Evolutionary conservation across 1,139 yeast species (phyloP).

Genomic region (Taphrina flavorubra): DNA sequence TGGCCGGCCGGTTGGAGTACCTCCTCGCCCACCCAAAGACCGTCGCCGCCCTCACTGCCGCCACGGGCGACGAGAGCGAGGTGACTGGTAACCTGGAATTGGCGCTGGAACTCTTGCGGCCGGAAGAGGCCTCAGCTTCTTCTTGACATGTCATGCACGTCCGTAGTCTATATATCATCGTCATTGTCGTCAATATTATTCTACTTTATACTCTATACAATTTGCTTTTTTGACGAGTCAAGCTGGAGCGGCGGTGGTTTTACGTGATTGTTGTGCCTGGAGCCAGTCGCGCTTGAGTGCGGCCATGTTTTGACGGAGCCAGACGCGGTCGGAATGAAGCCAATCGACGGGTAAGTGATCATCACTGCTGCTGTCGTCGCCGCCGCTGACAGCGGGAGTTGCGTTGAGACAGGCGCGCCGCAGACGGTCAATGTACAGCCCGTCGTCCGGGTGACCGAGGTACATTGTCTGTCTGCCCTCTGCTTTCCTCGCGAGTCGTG

Average conservation of each 20-base stretch:
- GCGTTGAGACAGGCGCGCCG: constrained; percentile 11
- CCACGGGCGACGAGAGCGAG: constrained; percentile 6
- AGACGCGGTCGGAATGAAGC: constrained; percentile 10
- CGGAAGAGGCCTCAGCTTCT: background rate
- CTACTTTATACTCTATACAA: too few relatives aligned
- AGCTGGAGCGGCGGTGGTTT: background rate
- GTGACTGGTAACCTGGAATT: background rate
- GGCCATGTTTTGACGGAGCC: background rate
- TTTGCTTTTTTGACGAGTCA: too few relatives aligned
- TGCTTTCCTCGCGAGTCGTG: constrained; percentile 53
- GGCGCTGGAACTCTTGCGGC: constrained; percentile 3
- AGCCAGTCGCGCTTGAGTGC: constrained; percentile 10
- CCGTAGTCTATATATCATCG: background rate
- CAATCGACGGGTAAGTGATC: constrained; percentile 27
- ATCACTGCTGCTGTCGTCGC: background rate
- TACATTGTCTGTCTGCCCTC: constrained; percentile 47
- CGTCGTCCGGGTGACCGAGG: constrained; percentile 36
- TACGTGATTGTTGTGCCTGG: background rate
- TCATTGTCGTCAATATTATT: too few relatives aligned
- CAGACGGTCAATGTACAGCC: constrained; percentile 24
- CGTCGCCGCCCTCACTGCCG: constrained; percentile 9
- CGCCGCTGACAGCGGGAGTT: background rate
- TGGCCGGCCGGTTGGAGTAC: constrained; percentile 22
- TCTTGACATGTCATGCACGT: background rate
- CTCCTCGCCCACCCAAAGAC: constrained; percentile 31